Evolutionary conservation across 1,139 yeast genomes (phyloP).

Genomic region (Suhomyces coccinellae): DNA sequence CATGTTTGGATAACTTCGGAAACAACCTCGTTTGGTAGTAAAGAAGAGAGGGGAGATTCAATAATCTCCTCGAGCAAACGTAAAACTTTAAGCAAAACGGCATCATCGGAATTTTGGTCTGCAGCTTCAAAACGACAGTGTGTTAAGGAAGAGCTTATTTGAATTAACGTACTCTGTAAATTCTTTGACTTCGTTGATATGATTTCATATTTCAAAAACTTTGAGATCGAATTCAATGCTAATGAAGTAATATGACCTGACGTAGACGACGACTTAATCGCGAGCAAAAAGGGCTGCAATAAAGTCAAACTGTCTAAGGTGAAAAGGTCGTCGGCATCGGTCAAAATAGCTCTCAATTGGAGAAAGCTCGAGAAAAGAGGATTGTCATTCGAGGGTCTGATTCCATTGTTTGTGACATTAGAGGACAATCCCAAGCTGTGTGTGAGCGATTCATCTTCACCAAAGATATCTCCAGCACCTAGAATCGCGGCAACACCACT

Average conservation of each 20-base stretch:
- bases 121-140: conserved; percentile 96
- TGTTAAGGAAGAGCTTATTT: conserved; percentile 74
- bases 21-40: conserved; percentile 77
- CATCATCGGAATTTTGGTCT: conserved; percentile 90
- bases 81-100: conserved; percentile 81
- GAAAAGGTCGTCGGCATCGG: conserved; percentile 53
- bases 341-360: conserved; percentile 70
- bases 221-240: conserved; percentile 75
- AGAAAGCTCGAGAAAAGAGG: conserved; percentile 82
- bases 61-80: conserved; percentile 70
- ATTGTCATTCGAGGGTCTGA: conserved; percentile 35
- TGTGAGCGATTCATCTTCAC: conserved; percentile 34
- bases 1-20: conserved; percentile 92
- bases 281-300: conserved; percentile 81
- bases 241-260: conserved; percentile 84
- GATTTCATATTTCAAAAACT: conserved; percentile 66
- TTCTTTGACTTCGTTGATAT: conserved; percentile 45
- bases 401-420: conserved; percentile 19
- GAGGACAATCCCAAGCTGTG: conserved; percentile 28
- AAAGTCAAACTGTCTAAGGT: conserved; percentile 72
- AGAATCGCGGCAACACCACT: conserved; percentile 88
- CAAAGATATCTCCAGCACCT: conserved; percentile 54
- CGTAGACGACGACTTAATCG: conserved; percentile 82
- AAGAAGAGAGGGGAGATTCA: conserved; percentile 59
- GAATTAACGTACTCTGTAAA: conserved; percentile 52